Evolutionary conservation across 2,329 filamentous ascomycete species (phyloP), one percentile per base, ranked within the genome.

Genomic region (Aspergillus fructus): DNA sequence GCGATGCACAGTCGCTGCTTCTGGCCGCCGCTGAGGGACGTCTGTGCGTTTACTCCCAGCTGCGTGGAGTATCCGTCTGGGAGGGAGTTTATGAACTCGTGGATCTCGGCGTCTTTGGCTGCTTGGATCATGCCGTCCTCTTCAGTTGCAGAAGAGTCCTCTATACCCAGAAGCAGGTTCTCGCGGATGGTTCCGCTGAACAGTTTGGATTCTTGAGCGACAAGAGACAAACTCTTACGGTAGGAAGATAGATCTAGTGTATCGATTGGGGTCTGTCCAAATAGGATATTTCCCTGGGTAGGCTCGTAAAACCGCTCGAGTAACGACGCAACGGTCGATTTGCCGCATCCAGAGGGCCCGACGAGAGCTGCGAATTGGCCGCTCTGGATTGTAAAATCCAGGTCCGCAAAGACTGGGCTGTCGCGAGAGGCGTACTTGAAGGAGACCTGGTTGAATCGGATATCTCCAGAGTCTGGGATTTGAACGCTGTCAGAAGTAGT

Each of bases 231-330:
- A 3, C 66, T 49, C 5, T 59, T 55, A 8, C 74, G 68, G 54
- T 76, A 77, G 0, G 65, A 66, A 1, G 66, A 33, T 0, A 66
- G 33, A 19, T 74, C 65, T 11, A 74, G 58, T 1, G 61, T 55
- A 12, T 58, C 49, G 8, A 77, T 68, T n/a, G 75, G 65, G 5
- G 59, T 52, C 12, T 66, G 65, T 46, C 74, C 67, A 30, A 80
- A 59, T 2, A 61, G 66, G 40, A 81, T 76, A 5, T 58, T 57
- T 21, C 79, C 79, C 11, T 80, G 76, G 15, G 83, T 77, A 0
- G 86, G 74, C 41, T 90, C 84, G 70, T 93, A 93, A 73, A 93
- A 92, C 9, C 85, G 74, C 62, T 83, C 78, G 13, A 84, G 72
- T 0, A 85, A 74, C 0, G 75, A 74, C 39, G 93, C 83, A 37